These are phyloP conservation scores for Lactuca sativa DNA, from an alignment of 129 eudicot genomes.

Conservation along the genomic window DNA sequence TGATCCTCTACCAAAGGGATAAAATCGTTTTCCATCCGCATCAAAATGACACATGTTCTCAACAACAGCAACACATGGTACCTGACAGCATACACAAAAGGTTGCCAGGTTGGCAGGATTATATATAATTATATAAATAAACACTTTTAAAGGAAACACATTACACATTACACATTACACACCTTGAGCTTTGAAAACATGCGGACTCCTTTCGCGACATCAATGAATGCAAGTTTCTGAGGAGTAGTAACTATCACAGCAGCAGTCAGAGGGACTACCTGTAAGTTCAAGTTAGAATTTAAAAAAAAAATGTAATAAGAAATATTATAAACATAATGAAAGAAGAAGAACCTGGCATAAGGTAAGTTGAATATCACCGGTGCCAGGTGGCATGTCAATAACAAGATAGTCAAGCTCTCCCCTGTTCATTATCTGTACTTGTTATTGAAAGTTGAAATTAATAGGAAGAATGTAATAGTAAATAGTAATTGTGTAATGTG, in stretches of 20 bases:
- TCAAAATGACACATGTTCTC: slow-evolving; percentile 99
- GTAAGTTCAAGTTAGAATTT: slow-evolving; percentile 14
- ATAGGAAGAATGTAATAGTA: slow-evolving; percentile 21
- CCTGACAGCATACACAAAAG: slow-evolving; percentile 44
- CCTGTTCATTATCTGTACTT: slow-evolving; percentile 46
- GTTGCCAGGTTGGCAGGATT: slow-evolving; percentile 9
- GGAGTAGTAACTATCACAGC: slow-evolving; percentile 99
- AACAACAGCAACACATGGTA: slow-evolving; percentile 97
- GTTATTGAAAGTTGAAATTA: slow-evolving; percentile 3
- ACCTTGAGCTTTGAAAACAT: slow-evolving; percentile 98
- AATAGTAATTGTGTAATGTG: background rate
- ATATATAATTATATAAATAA: slow-evolving; percentile 6
- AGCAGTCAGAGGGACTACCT: slow-evolving; percentile 98
- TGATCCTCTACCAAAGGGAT: slow-evolving; percentile 99
- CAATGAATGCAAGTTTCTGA: slow-evolving; percentile 96
- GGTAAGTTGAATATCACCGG: slow-evolving; percentile 98
- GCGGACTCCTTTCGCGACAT: slow-evolving; percentile 99
- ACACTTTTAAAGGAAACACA: background rate
- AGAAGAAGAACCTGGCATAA: slow-evolving; percentile 79
- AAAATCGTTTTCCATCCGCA: slow-evolving; percentile 96
- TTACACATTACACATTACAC: slow-evolving; percentile 24
- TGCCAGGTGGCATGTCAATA: slow-evolving; percentile 99
- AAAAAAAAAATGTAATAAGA: background rate
- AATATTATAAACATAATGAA: slow-evolving; percentile 10
- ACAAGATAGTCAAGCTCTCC: slow-evolving; percentile 99